Evolutionary conservation across 345 rosid genomes (phyloP).

Genomic region (Linum trigynum): DNA sequence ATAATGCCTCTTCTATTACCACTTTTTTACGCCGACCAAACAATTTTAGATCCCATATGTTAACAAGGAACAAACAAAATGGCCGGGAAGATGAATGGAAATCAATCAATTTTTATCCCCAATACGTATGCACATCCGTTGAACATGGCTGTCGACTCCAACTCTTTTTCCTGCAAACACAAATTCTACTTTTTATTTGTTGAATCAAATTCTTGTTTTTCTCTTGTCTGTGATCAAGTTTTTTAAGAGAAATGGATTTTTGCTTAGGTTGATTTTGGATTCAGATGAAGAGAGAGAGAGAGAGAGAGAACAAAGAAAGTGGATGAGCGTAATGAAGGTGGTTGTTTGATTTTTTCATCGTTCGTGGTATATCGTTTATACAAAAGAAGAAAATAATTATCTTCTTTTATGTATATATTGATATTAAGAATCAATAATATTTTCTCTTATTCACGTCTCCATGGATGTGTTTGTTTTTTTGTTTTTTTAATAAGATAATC

Average conservation of each 20-base stretch:
- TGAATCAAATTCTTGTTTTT: neutral
- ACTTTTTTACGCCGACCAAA: conserved; percentile 1
- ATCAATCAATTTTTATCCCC: neutral
- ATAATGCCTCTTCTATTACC: conserved; percentile 14
- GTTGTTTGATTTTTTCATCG: neutral
- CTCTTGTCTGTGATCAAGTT: neutral
- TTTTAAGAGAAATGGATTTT: neutral
- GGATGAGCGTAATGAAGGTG: neutral
- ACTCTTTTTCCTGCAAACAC: too few relatives aligned
- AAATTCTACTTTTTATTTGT: neutral
- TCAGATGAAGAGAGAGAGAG: neutral
- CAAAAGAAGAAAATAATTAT: too few relatives aligned
- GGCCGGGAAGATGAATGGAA: neutral
- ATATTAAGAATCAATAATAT: neutral
- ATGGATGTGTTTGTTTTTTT: too few relatives aligned
- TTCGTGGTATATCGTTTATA: neutral
- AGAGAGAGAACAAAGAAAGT: neutral
- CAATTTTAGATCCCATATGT: neutral
- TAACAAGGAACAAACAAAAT: neutral
- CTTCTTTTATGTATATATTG: too few relatives aligned
- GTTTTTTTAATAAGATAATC: too few relatives aligned
- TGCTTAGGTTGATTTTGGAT: neutral
- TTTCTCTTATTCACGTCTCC: too few relatives aligned
- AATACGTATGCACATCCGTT: too few relatives aligned
- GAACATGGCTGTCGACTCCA: too few relatives aligned